Evolutionary conservation across 1,284 basidiomycete species (phyloP).

Genomic region (Inonotus hispidus): DNA sequence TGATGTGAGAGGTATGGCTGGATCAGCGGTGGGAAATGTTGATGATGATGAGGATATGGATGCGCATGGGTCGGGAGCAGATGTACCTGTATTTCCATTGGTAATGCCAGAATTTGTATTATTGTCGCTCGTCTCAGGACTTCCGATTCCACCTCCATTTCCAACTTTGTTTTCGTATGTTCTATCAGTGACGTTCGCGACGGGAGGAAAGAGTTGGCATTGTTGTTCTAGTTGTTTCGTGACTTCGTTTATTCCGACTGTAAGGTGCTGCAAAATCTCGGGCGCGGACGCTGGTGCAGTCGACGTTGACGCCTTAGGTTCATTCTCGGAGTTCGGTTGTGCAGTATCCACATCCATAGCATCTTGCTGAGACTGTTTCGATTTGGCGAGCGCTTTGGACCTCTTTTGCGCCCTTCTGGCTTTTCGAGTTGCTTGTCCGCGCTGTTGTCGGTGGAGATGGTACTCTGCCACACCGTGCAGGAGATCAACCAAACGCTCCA

Average conservation of each 20-base stretch:
- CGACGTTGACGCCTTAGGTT: slow-evolving; percentile 3
- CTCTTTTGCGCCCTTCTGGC: slow-evolving; percentile 19
- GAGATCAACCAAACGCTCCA: slow-evolving; percentile 44
- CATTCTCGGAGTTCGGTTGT: background rate
- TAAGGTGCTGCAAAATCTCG: slow-evolving; percentile 45
- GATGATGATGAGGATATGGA: no score
- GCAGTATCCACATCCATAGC: background rate
- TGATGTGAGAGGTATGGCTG: slow-evolving; percentile 16
- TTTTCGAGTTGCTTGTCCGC: slow-evolving; percentile 34
- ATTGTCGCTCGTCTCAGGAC: slow-evolving; percentile 21
- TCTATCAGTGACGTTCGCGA: no score
- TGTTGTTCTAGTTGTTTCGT: slow-evolving; percentile 70
- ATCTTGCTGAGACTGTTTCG: slow-evolving; percentile 15
- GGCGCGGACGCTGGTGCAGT: background rate
- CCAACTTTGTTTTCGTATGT: background rate
- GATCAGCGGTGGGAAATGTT: background rate
- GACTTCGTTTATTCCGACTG: slow-evolving; percentile 76
- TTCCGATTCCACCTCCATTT: background rate
- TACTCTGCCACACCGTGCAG: slow-evolving; percentile 47
- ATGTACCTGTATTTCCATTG: slow-evolving; percentile 4
- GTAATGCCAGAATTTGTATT: background rate
- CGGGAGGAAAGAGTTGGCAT: slow-evolving; percentile 25
- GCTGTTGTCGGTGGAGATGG: slow-evolving; percentile 30
- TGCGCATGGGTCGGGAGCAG: background rate
- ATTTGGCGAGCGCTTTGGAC: slow-evolving; percentile 6